Percentiles rank a stretch among this genome's conserved stretches.
phyloP scores from a whole-genome alignment of 495 filamentous ascomycete species.

The Pyrenopolyporus hunteri region DNA sequence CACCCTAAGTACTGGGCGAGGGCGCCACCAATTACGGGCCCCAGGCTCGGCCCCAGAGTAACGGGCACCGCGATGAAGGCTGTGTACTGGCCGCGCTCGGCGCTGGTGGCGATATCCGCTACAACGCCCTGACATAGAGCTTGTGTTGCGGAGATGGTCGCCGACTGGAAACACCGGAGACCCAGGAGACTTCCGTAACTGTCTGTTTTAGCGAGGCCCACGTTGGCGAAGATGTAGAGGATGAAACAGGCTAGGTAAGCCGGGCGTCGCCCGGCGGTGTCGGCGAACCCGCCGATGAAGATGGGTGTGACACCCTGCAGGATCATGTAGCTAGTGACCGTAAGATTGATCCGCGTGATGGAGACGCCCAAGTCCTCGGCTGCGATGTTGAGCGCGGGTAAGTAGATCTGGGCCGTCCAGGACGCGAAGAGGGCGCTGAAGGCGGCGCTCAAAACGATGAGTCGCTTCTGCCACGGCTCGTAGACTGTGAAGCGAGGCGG shows the following conservation, averaged over 20 bases:
- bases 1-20: conserved; percentile 67
- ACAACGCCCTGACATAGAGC: conserved; percentile 62
- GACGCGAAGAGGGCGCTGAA: conserved; percentile 70
- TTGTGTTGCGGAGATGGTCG: conserved; percentile 58
- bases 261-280: conserved; percentile 60
- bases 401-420: conserved; percentile 71
- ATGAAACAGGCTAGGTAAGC: conserved; percentile 60
- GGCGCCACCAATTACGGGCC: conserved; percentile 67
- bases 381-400: conserved; percentile 66
- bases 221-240: conserved; percentile 62
- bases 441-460: conserved; percentile 66
- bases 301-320: conserved; percentile 64
- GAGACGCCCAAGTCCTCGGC: conserved; percentile 59
- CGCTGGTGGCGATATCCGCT: conserved; percentile 58
- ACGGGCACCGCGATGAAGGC: conserved; percentile 48
- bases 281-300: conserved; percentile 62
- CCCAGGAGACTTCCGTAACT: conserved; percentile 58
- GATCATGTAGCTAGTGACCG: conserved; percentile 66
- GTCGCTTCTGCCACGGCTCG: conserved; percentile 58
- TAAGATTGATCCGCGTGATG: conserved; percentile 62
- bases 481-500: conserved; percentile 59
- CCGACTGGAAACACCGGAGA: conserved; percentile 61
- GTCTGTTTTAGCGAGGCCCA: conserved; percentile 58
- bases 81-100: conserved; percentile 58
- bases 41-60: conserved; percentile 58